These are phyloP conservation scores for Castanea mollissima DNA, from an alignment of 306 rosid species.

Conservation along the genomic window DNA sequence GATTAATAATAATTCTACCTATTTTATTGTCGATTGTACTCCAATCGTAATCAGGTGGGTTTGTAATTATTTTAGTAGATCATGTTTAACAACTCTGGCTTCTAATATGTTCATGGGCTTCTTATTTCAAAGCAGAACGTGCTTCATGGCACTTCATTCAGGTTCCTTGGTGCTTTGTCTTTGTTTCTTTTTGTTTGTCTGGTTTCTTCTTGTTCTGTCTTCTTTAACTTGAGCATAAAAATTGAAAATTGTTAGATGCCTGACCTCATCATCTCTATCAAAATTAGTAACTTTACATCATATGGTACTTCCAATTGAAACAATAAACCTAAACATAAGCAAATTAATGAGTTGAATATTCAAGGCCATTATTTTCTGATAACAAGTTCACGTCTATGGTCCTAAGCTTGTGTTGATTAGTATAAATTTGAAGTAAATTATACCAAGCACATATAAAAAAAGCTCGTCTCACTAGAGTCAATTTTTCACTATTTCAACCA, in stretches of 20 bases:
- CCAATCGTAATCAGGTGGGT: neutral
- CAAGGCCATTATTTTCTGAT: too few species aligned
- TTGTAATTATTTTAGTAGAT: neutral
- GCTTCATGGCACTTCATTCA: too few species aligned
- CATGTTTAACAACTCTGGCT: neutral
- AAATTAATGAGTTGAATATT: neutral
- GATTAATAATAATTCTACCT: neutral
- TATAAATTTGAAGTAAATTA: neutral
- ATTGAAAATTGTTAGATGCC: too few species aligned
- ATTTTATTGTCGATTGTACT: neutral
- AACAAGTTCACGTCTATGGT: neutral
- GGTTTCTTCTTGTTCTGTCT: neutral
- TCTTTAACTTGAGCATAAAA: neutral
- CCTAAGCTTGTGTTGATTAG: neutral
- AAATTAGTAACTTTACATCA: neutral
- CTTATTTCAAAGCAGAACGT: neutral
- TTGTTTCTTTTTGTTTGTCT: neutral
- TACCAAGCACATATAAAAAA: neutral
- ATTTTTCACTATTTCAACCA: neutral
- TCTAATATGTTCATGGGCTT: neutral
- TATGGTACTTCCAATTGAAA: neutral
- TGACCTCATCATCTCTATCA: too few species aligned
- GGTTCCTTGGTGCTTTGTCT: neutral
- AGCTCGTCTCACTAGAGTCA: neutral
- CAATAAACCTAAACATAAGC: neutral